Evolutionary conservation across 495 filamentous ascomycete species (phyloP).

Genomic region (Xylaria longipes): DNA sequence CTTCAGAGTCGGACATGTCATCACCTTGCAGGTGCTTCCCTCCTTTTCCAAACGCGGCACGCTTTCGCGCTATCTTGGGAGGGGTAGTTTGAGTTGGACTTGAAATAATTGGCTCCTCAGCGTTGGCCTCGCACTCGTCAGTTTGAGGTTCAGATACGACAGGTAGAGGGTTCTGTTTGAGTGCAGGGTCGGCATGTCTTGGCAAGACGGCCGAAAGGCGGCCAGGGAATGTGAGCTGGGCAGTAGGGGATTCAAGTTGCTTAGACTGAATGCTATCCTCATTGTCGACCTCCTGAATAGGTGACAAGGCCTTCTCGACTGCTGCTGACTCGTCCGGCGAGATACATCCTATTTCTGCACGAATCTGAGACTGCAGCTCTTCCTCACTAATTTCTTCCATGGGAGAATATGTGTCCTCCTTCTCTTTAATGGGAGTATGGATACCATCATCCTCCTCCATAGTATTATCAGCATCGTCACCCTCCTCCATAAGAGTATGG

Average conservation of each 20-base stretch:
- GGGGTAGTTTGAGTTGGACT: slow-evolving; percentile 38
- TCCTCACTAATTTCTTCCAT: slow-evolving; percentile 23
- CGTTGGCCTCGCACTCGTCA: slow-evolving; percentile 36
- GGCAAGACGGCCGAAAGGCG: slow-evolving; percentile 58
- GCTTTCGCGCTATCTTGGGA: slow-evolving; percentile 40
- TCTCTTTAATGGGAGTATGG: neutral
- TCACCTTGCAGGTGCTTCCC: slow-evolving; percentile 45
- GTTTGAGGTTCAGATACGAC: neutral
- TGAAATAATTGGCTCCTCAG: slow-evolving; percentile 24
- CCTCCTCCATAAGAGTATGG: neutral
- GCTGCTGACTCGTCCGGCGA: slow-evolving; percentile 23
- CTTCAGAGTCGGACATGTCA: slow-evolving; percentile 59
- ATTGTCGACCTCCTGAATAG: slow-evolving; percentile 25
- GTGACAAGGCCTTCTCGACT: neutral
- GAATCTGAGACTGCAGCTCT: slow-evolving; percentile 17
- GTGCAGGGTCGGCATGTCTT: slow-evolving; percentile 53
- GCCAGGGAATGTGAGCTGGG: slow-evolving; percentile 52
- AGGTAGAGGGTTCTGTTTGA: slow-evolving; percentile 37
- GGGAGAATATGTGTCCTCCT: slow-evolving; percentile 6
- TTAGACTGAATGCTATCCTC: slow-evolving; percentile 20
- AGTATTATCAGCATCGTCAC: neutral
- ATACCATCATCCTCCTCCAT: slow-evolving; percentile 13
- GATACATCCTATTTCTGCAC: slow-evolving; percentile 12
- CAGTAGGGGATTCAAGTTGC: slow-evolving; percentile 41
- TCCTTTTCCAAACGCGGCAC: slow-evolving; percentile 42